These are phyloP conservation scores for Solanum sejunctum DNA, from an alignment of 257 asterid species.

Conservation along the genomic window DNA sequence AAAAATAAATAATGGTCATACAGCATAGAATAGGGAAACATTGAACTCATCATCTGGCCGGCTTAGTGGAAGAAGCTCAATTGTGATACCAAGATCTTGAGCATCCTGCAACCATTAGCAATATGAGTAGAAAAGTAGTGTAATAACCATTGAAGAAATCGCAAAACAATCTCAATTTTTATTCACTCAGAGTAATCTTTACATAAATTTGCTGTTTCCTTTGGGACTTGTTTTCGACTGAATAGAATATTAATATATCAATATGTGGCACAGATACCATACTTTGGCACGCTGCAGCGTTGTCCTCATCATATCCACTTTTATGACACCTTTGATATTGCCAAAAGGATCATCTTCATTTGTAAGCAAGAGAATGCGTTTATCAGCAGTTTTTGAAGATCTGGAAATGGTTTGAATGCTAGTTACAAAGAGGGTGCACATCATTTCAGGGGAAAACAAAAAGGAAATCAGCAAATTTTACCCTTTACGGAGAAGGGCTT, in stretches of 20 bases:
- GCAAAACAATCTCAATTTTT: not conserved
- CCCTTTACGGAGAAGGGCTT: constrained; percentile 95
- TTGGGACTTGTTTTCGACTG: not conserved
- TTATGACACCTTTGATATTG: constrained; percentile 61
- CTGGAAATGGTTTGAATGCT: constrained; percentile 24
- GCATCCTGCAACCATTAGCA: constrained; percentile 54
- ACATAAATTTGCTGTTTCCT: not conserved
- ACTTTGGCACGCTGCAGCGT: constrained; percentile 94
- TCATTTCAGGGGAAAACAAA: not conserved
- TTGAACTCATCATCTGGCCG: constrained; percentile 71
- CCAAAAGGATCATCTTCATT: constrained; percentile 99
- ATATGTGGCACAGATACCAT: constrained; percentile 1
- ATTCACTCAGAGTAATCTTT: not conserved
- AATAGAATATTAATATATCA: not conserved
- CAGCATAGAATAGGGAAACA: constrained; percentile 71
- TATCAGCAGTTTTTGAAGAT: constrained; percentile 69
- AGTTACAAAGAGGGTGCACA: constrained; percentile 2
- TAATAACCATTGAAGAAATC: not conserved
- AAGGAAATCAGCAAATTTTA: constrained; percentile 7
- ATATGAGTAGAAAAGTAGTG: not conserved
- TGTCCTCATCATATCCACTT: constrained; percentile 91
- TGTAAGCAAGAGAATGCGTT: constrained; percentile 74
- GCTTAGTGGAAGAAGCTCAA: constrained; percentile 85
- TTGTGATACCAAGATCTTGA: constrained; percentile 85
- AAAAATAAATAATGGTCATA: constrained; percentile 21